Base-by-base conservation (phyloP, 2,329 filamentous ascomycete species). In the Ambrosiella xylebori region DNA sequence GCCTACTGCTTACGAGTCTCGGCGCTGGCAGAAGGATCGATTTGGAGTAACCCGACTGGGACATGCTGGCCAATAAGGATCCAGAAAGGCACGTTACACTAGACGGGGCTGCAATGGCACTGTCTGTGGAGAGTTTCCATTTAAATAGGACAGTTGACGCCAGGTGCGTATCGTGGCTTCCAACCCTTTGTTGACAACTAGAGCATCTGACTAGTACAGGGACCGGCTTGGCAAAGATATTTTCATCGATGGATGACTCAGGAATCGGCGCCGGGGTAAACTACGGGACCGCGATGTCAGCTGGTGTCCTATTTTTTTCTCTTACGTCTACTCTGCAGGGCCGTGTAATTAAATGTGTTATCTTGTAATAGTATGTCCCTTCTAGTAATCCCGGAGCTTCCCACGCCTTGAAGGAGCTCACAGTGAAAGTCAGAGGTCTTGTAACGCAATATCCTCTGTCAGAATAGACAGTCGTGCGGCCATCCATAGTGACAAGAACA, bases 11-110 rank as follows among this genome's bases (percentile, higher is more conserved):
- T 13, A 59, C 56, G 11, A 49, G 36, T 4, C 59, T 56, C 27
- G 54, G 15, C 11, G 54, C 54, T 0, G 75, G 76, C 15, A 74
- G 66, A 11, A 82, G 65, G 17, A 81, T 68, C 0, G 76, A 77
- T 64, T 80, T 80, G 45, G 79, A 76, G 35, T 74, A 79, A 11
- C 76, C 78, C 1, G 77, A 78, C n/a, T 77, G 73, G 11, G 77
- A 72, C 47, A 78, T 73, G 0, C 74, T 77, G 8, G 77, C 73
- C 17, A 76, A 65, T 35, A 82, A 68, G 57, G 74, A 76, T 0
- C 76, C 73, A 3, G 76, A 73, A 2, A 81, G 69, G 60, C 78
- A 81, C 54, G 79, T 73, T 0, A 70, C 64, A 38, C 74, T 70
- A 47, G 64, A 73, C 4, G 74, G 77, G 3, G 61, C 62, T 27